Evolutionary conservation across 441 rosid genomes (phyloP).

Genomic region (Melianthus villosus): DNA sequence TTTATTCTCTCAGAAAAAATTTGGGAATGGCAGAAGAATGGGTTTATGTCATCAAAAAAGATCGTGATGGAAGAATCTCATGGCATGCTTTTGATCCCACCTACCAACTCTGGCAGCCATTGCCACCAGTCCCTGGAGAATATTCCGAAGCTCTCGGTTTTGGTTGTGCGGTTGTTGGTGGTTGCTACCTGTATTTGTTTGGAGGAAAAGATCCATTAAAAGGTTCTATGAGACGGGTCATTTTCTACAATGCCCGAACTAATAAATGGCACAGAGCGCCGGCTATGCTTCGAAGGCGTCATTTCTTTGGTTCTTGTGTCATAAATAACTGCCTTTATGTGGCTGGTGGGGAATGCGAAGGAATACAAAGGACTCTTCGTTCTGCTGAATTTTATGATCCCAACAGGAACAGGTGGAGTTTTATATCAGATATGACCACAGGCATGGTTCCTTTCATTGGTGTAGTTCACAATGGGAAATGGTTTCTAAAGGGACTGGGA

Average conservation of each 20-base stretch:
- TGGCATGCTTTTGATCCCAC: slow-evolving; percentile 45
- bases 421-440: slow-evolving; percentile 36
- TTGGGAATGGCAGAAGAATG: slow-evolving; percentile 44
- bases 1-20: slow-evolving; percentile 32
- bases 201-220: slow-evolving; percentile 40
- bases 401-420: slow-evolving; percentile 38
- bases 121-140: slow-evolving; percentile 40
- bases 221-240: slow-evolving; percentile 40
- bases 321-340: slow-evolving; percentile 41
- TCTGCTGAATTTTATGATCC: slow-evolving; percentile 44
- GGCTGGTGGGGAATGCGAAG: slow-evolving; percentile 43
- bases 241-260: slow-evolving; percentile 34
- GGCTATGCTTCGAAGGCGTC: slow-evolving; percentile 37
- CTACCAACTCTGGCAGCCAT: slow-evolving; percentile 43
- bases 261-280: slow-evolving; percentile 48
- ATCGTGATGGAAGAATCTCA: slow-evolving; percentile 33
- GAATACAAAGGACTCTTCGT: slow-evolving; percentile 28
- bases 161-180: slow-evolving; percentile 42
- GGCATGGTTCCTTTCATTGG: slow-evolving; percentile 44
- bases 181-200: slow-evolving; percentile 40
- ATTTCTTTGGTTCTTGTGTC: slow-evolving; percentile 39
- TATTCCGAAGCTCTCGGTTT: slow-evolving; percentile 39
- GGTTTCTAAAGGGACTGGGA: slow-evolving; percentile 41
- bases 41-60: slow-evolving; percentile 36
- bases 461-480: slow-evolving; percentile 29